Evolutionary conservation across 148 eudicot genomes (phyloP), one percentile per base, ranked within the genome.

Genomic region (Chenopodium berlandieri): DNA sequence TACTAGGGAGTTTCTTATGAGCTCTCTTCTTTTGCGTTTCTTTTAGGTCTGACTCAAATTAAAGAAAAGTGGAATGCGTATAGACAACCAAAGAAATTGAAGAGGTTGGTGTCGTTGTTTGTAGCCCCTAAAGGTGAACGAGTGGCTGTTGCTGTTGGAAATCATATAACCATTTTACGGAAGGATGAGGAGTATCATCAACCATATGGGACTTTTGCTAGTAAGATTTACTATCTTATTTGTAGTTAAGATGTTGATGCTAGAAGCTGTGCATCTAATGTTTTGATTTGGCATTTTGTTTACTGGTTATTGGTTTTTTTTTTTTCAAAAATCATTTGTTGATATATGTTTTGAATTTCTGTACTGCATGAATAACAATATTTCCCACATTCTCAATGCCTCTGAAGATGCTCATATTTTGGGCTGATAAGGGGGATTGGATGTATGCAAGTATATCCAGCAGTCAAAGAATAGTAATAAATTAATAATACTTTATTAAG

Each of bases 171-270:
- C 23, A 92, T 96, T 79, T 88, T 96, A 89, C 87, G 72, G 83
- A 91, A 91, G 88, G 95, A 89, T 79, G 91, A 94, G 75, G 94
- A 91, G 77, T 96, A 90, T 82, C 93, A 85, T 79, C 88, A 88
- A 75, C 92, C 98, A 27, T 86, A 86, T 69, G 98, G 94, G 76
- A 78, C 80, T 22, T 96, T 92, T 84, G 83, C 88, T 3, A 56
- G 99, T 96, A 96, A 86, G 95, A 75, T 80, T 84, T 83, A 48
- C 80, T 73, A 16, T 25, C 22, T 74, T 50, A 50, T 73, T 46
- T 17, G 74, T 46, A 22, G 50, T 40, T 66, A 2, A 69, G 73
- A 62, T 20, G 13, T 62, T 56, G 62, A 14, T 17, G 62, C 17
- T 56, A 56, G 20, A 16, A 56, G 62, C 62, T 56, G 62, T 56